Evolutionary conservation across 1,284 basidiomycete genomes (phyloP).

Genomic region (Cryptococcus depauperatus): DNA sequence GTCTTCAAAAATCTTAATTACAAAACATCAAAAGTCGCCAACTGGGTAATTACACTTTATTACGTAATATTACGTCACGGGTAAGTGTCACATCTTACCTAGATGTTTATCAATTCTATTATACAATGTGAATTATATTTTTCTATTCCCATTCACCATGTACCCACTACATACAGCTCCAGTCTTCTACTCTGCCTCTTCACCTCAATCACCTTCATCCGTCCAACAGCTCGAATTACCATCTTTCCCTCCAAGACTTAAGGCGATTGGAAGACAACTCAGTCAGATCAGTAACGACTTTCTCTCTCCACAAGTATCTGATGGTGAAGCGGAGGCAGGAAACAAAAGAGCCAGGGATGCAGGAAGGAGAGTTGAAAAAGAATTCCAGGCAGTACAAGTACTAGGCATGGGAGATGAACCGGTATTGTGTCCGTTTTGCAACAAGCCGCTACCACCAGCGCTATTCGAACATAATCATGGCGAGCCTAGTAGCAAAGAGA

Average conservation of each 20-base stretch:
- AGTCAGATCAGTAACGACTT: slow-evolving; percentile 24
- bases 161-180: slow-evolving; percentile 8
- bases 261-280: slow-evolving; percentile 24
- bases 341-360: slow-evolving; percentile 3
- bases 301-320: slow-evolving; percentile 10
- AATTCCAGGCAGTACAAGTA: slow-evolving; percentile 7
- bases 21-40: too few relatives aligned
- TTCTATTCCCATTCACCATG: background rate
- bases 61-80: too few relatives aligned
- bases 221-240: too few relatives aligned
- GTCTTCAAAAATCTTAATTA: too few relatives aligned
- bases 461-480: too few relatives aligned
- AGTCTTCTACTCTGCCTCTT: slow-evolving; percentile 6
- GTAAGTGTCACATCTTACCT: too few relatives aligned
- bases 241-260: slow-evolving; percentile 20
- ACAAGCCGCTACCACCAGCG: slow-evolving; percentile 30
- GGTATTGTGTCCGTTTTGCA: slow-evolving; percentile 38
- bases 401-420: slow-evolving; percentile 32
- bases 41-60: too few relatives aligned
- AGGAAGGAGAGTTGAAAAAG: too few relatives aligned
- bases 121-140: too few relatives aligned
- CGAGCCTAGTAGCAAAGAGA: too few relatives aligned
- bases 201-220: slow-evolving; percentile 2
- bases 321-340: background rate
- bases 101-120: too few relatives aligned